Percentiles rank a stretch among this genome's conserved stretches.
phyloP scores from a whole-genome alignment of 352 stramenopile genomes.

The Phytophthora meadii region DNA sequence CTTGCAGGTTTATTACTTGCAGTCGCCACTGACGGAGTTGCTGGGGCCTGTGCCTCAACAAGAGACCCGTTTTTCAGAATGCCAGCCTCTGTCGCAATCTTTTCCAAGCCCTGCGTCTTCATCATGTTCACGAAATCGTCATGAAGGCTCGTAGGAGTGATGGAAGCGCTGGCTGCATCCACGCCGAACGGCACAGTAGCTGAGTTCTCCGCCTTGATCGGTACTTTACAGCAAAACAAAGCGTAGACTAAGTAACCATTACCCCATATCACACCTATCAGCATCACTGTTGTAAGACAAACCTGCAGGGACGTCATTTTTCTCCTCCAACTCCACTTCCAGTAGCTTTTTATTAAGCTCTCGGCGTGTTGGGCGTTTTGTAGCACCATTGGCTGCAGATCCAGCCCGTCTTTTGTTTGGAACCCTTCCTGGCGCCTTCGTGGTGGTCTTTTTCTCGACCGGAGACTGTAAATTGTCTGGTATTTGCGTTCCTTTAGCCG shows the following conservation, averaged over 20 bases:
- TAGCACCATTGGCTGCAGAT: constrained; percentile 30
- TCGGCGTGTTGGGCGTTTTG: constrained; percentile 69
- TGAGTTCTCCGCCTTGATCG: constrained; percentile 30
- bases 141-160: constrained; percentile 80
- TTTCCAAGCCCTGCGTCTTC: constrained; percentile 83
- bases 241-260: not conserved
- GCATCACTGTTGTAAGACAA: not conserved
- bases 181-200: constrained; percentile 42
- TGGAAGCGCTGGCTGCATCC: constrained; percentile 37
- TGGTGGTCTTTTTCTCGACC: constrained; percentile 36
- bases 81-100: constrained; percentile 82
- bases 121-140: constrained; percentile 91
- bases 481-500: constrained; percentile 40
- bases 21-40: constrained; percentile 15
- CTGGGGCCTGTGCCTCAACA: constrained; percentile 53
- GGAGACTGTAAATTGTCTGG: constrained; percentile 44
- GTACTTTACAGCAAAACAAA: not conserved
- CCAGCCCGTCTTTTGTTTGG: constrained; percentile 50
- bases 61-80: constrained; percentile 79
- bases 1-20: constrained; percentile 6
- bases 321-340: constrained; percentile 80
- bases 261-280: not conserved
- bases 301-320: constrained; percentile 58
- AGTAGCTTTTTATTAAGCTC: constrained; percentile 79
- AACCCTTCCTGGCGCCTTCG: constrained; percentile 52